phyloP scores from a whole-genome alignment of 2,329 filamentous ascomycete species.

The Fusarium dlaminii region DNA sequence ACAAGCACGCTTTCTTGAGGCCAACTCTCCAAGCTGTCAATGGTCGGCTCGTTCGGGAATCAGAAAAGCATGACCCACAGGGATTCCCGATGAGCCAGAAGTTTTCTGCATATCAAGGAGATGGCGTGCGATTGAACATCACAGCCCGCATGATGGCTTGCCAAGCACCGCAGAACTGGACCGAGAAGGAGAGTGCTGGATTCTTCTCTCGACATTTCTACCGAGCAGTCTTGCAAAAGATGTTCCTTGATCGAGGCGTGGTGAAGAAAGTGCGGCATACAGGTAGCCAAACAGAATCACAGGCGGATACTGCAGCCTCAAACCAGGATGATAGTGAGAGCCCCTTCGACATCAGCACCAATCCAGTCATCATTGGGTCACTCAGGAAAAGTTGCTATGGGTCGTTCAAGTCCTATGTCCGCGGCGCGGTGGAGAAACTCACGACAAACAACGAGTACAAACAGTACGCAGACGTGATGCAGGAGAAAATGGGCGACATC shows the following conservation, averaged over 20 bases:
- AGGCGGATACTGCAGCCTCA: slow-evolving; percentile 12
- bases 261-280: slow-evolving; percentile 68
- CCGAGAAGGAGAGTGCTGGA: slow-evolving; percentile 76
- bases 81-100: slow-evolving; percentile 92
- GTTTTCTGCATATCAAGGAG: slow-evolving; percentile 65
- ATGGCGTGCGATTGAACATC: slow-evolving; percentile 87
- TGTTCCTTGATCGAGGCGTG: slow-evolving; percentile 88
- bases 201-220: slow-evolving; percentile 97
- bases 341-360: slow-evolving; percentile 68
- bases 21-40: slow-evolving; percentile 73
- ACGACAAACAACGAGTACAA: slow-evolving; percentile 65
- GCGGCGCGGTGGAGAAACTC: slow-evolving; percentile 82
- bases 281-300: slow-evolving; percentile 40
- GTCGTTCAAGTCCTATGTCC: slow-evolving; percentile 79
- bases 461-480: slow-evolving; percentile 68
- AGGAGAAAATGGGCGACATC: slow-evolving; percentile 71
- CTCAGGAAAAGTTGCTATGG: slow-evolving; percentile 82
- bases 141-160: slow-evolving; percentile 98
- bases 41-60: slow-evolving; percentile 74
- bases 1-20: slow-evolving; percentile 82
- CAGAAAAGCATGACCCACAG: slow-evolving; percentile 81
- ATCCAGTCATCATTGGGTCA: slow-evolving; percentile 87
- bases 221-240: slow-evolving; percentile 86
- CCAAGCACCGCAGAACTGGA: slow-evolving; percentile 95
- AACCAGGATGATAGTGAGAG: slow-evolving; percentile 43